Evolutionary conservation across 164 flowering plant genomes (phyloP), one percentile per base, ranked within the genome.

Genomic region (Saururus chinensis): DNA sequence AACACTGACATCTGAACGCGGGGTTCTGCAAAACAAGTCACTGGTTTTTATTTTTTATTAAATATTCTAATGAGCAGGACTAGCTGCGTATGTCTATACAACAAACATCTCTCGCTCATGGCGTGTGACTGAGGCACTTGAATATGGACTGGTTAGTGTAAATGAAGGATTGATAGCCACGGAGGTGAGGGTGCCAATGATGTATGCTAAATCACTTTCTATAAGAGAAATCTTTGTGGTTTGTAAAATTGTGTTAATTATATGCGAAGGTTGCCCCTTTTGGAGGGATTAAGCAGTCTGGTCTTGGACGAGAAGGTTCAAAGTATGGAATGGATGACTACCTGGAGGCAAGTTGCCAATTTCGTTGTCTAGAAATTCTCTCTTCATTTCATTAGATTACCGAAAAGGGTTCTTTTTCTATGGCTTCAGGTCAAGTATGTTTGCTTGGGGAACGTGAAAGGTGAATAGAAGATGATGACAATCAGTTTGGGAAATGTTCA

Each of bases 291-390:
- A 95, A 95, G 57, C 89, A 95, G 71, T 90, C 97, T 37, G 99
- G 99, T 64, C 92, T 93, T 65, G 99, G 99, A 51, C 76, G 97
- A 59, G 97, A 88, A 76, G 99, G 97, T 57, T 95, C 97, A 63
- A 95, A 90, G 67, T 95, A 91, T 62, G 97, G 97, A 51, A 82
- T 90, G 70, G 97, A 93, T 68, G 99, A 95, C 59, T 95, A 84
- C 65, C 65, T 86, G 60, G 97, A 95, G 67, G 99, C 87, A 73
- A 68, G 78, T 74, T 35, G 17, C 45, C 52, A 30, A 45, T 19
- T n/a, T 17, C 41, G 21, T 40, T 42, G n/a, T 24, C 57, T 0
- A 19, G 12, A 17, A 24, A 52, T 59, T 42, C 42, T 3, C 10
- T 49, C 9, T 48, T 61, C 30, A 49, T 17, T 11, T 9, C 23